Conservation (phyloP, 305 asterid genomes). For the Solanum chacoense region DNA sequence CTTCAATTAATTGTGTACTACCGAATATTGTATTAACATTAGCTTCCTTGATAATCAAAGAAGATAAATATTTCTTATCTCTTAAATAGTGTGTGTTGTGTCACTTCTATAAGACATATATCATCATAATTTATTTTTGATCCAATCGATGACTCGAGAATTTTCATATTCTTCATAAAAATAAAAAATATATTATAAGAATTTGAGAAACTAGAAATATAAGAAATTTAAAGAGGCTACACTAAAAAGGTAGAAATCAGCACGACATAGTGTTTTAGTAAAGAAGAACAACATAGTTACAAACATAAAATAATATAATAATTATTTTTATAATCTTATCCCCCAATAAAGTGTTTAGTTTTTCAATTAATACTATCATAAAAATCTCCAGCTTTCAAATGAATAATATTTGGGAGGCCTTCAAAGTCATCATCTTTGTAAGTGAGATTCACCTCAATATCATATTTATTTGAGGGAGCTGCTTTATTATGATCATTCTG, state of each 20-base stretch:
- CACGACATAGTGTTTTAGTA: background rate
- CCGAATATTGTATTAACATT: background rate
- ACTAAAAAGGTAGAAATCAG: background rate
- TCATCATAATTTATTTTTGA: background rate
- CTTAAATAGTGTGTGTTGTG: background rate
- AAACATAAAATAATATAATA: no score
- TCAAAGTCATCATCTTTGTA: background rate
- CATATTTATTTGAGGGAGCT: background rate
- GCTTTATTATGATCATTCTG: background rate
- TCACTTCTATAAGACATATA: background rate
- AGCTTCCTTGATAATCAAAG: background rate
- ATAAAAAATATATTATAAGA: no score
- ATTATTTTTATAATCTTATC: no score
- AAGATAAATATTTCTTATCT: background rate
- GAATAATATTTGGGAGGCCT: background rate
- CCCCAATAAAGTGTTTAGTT: no score
- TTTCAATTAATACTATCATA: background rate
- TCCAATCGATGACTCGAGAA: background rate
- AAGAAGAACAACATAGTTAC: no score
- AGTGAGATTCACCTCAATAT: background rate
- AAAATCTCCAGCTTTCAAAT: background rate
- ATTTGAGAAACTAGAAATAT: no score
- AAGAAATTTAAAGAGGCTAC: background rate
- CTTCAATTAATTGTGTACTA: background rate
- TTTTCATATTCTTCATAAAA: background rate